These are phyloP conservation scores for Suhomyces faveliae DNA, from an alignment of 805 yeast genomes.

Conservation along the genomic window DNA sequence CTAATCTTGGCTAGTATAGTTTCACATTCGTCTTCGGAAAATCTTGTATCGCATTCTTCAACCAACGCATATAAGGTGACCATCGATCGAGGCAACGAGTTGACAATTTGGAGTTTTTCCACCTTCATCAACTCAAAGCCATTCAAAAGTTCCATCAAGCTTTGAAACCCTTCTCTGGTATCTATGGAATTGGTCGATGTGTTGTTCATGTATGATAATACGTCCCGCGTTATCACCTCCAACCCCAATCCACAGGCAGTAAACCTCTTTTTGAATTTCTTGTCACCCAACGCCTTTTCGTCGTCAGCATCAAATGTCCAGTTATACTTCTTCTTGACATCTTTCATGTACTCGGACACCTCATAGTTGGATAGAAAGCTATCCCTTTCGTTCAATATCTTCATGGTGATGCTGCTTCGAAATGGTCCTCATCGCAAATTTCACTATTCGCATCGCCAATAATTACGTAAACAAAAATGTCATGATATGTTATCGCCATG, in stretches of 20 bases:
- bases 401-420: constrained; percentile 7
- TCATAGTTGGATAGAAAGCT: constrained; percentile 64
- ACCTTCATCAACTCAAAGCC: constrained; percentile 66
- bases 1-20: constrained; percentile 55
- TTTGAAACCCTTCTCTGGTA: constrained; percentile 21
- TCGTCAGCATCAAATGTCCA: constrained; percentile 44
- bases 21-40: constrained; percentile 64
- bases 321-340: constrained; percentile 44
- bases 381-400: constrained; percentile 53
- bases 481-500: too few relatives aligned
- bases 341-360: constrained; percentile 54
- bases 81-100: constrained; percentile 73
- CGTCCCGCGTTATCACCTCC: constrained; percentile 50
- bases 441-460: not conserved
- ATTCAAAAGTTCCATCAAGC: constrained; percentile 47
- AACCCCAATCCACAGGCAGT: constrained; percentile 45
- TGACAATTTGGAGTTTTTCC: constrained; percentile 81
- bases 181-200: constrained; percentile 24
- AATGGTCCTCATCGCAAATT: not conserved
- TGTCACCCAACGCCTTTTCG: constrained; percentile 26
- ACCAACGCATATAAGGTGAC: constrained; percentile 77
- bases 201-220: constrained; percentile 39
- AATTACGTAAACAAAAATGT: not conserved
- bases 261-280: constrained; percentile 26
- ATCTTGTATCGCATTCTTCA: constrained; percentile 90